Percentiles rank a stretch among this genome's conserved stretches.
phyloP scores from a whole-genome alignment of 495 filamentous ascomycete species.

The Lepraria neglecta region DNA sequence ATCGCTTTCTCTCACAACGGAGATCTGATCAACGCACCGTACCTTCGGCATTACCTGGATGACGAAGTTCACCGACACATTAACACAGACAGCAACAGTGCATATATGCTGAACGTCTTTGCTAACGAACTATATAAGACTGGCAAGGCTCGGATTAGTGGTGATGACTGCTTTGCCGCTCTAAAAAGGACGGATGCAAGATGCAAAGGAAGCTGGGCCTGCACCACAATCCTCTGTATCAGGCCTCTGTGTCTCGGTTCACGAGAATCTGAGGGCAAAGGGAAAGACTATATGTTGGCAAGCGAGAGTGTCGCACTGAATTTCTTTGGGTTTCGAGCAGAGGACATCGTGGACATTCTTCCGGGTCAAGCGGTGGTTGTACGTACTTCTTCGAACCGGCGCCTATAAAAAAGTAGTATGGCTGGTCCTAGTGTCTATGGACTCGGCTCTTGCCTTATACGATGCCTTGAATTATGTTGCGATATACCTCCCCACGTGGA shows the following conservation, averaged over 20 bases:
- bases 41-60: constrained; percentile 73
- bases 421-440: too few relatives aligned
- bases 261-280: constrained; percentile 55
- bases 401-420: too few relatives aligned
- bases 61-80: constrained; percentile 88
- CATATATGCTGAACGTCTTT: constrained; percentile 91
- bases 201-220: constrained; percentile 81
- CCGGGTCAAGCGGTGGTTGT: constrained; percentile 92
- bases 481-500: too few relatives aligned
- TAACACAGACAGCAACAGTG: constrained; percentile 93
- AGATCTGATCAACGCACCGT: constrained; percentile 86
- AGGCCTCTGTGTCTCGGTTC: constrained; percentile 80
- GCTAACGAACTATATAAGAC: constrained; percentile 91
- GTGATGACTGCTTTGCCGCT: constrained; percentile 78
- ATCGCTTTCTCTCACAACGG: too few relatives aligned
- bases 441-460: too few relatives aligned
- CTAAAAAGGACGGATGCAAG: constrained; percentile 67
- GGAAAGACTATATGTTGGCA: constrained; percentile 92
- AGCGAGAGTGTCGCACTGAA: constrained; percentile 90
- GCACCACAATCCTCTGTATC: constrained; percentile 91
- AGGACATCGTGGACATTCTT: constrained; percentile 78
- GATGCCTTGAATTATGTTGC: too few relatives aligned
- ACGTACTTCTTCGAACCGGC: too few relatives aligned
- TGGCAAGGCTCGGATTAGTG: constrained; percentile 89
- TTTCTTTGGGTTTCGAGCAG: constrained; percentile 56